Conservation (phyloP, 164 flowering plant genomes). For the Umbellularia californica region DNA sequence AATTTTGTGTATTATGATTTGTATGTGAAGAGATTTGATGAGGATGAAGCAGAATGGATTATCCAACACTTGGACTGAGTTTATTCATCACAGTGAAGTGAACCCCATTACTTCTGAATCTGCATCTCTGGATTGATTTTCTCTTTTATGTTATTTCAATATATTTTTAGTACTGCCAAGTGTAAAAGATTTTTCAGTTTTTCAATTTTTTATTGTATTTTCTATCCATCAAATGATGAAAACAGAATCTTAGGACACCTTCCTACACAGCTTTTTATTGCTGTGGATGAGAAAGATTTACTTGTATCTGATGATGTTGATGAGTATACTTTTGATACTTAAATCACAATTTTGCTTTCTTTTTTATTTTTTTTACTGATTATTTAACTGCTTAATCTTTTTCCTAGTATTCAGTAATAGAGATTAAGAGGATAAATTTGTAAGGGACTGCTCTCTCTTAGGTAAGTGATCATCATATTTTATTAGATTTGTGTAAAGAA, state of each 20-base stretch:
- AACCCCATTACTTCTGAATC: constrained; percentile 26
- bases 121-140: neutral
- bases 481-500: no score
- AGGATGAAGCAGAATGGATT: constrained; percentile 28
- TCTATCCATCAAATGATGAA: constrained; percentile 31
- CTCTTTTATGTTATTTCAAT: neutral
- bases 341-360: no score
- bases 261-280: constrained; percentile 34
- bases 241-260: constrained; percentile 49
- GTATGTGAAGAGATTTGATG: constrained; percentile 11
- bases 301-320: constrained; percentile 30
- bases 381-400: no score
- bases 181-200: neutral
- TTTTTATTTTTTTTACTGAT: no score
- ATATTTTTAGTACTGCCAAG: no score
- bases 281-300: constrained; percentile 42
- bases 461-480: no score
- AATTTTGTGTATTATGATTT: neutral
- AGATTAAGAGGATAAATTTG: no score
- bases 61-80: constrained; percentile 52
- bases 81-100: constrained; percentile 16
- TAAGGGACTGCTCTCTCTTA: no score
- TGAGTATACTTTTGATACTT: neutral
- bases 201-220: neutral
- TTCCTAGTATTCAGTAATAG: no score